phyloP scores from a whole-genome alignment of 176 grass and related monocot species.

The Carex myosuroides region DNA sequence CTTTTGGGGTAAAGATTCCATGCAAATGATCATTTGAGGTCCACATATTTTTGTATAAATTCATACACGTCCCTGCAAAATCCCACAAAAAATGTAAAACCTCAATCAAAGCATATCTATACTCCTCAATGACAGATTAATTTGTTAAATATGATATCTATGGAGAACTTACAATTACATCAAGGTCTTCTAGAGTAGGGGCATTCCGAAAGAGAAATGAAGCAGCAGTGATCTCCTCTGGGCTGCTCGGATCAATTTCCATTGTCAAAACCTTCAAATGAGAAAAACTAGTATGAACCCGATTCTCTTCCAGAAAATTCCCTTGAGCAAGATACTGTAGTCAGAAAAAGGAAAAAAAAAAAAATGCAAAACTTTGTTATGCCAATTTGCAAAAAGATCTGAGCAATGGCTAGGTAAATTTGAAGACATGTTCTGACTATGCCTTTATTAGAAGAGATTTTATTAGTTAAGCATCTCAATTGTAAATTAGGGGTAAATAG shows the following conservation, averaged over 20 bases:
- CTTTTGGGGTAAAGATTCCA: not conserved
- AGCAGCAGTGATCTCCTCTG: not conserved
- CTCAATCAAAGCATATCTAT: no score
- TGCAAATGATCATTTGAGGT: not conserved
- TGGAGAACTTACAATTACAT: conserved; percentile 12
- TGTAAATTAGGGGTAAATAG: not conserved
- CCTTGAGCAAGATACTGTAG: conserved; percentile 21
- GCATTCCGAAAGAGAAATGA: conserved; percentile 2
- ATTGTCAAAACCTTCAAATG: conserved; percentile 16
- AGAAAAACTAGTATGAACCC: not conserved
- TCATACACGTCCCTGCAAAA: not conserved
- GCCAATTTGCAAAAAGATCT: not conserved
- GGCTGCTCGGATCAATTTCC: not conserved
- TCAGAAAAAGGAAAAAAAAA: not conserved
- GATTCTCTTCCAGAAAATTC: not conserved
- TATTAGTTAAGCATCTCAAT: not conserved
- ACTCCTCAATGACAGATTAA: no score
- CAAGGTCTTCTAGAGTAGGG: conserved; percentile 1
- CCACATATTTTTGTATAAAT: not conserved
- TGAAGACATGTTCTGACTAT: not conserved
- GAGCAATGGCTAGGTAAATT: not conserved
- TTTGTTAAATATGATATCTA: not conserved
- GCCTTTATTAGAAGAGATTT: not conserved
- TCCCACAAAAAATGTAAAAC: not conserved
- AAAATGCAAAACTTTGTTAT: not conserved